These are phyloP conservation scores for Boletus tomentosulus DNA, from an alignment of 768 basidiomycete genomes.

Conservation along the genomic window DNA sequence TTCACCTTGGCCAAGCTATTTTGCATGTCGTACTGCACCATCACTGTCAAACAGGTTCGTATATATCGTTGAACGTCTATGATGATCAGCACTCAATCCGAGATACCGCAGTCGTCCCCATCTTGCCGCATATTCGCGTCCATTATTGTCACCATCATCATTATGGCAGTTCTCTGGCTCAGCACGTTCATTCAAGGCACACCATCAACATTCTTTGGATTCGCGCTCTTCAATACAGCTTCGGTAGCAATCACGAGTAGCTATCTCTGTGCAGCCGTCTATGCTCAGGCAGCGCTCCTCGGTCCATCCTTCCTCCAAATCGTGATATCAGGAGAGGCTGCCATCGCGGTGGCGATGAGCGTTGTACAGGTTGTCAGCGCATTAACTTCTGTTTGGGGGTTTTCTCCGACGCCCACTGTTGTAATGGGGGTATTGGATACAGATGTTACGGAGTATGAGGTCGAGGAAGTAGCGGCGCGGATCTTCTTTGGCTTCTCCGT, in stretches of 20 bases:
- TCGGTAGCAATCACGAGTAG: slow-evolving; percentile 60
- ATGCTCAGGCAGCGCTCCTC: slow-evolving; percentile 75
- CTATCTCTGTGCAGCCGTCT: slow-evolving; percentile 69
- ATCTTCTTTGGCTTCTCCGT: slow-evolving; percentile 68
- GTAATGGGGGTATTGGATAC: not conserved
- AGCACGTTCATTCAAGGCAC: slow-evolving; percentile 57
- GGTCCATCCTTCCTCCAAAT: slow-evolving; percentile 68
- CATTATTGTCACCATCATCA: slow-evolving; percentile 46
- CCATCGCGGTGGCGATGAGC: slow-evolving; percentile 76
- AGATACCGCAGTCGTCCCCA: slow-evolving; percentile 46
- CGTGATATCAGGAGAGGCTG: slow-evolving; percentile 77
- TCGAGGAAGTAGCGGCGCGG: slow-evolving; percentile 62
- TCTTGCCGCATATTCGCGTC: slow-evolving; percentile 50
- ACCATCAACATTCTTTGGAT: slow-evolving; percentile 55
- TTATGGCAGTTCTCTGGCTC: slow-evolving; percentile 55
- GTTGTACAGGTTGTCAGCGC: slow-evolving; percentile 67
- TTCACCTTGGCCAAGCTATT: slow-evolving; percentile 63
- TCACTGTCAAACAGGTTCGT: slow-evolving; percentile 59
- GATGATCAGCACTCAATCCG: not conserved
- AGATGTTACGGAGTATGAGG: slow-evolving; percentile 19
- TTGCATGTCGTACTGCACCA: slow-evolving; percentile 69
- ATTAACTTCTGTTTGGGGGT: slow-evolving; percentile 47
- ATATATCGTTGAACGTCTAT: not conserved
- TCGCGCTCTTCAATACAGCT: slow-evolving; percentile 58
- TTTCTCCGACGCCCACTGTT: slow-evolving; percentile 19